These are phyloP conservation scores for Fusarium avenaceum DNA, from an alignment of 2,329 filamentous ascomycete genomes.

Conservation along the genomic window DNA sequence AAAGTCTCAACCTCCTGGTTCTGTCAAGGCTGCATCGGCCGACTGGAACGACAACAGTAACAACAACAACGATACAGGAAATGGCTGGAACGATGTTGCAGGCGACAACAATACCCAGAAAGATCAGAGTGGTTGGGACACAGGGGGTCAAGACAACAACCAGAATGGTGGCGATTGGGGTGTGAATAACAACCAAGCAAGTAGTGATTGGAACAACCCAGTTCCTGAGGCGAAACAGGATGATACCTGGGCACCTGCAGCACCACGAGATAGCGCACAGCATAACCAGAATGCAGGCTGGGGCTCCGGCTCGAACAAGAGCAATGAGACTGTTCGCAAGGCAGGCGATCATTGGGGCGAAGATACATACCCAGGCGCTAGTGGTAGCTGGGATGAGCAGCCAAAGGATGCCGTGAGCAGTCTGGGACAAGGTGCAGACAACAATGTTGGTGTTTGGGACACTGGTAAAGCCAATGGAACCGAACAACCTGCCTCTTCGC, in stretches of 20 bases:
- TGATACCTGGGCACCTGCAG: slow-evolving; percentile 2
- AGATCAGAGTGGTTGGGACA: slow-evolving; percentile 9
- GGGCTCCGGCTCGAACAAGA: slow-evolving; percentile 35
- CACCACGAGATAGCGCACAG: slow-evolving; percentile 12
- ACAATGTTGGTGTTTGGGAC: slow-evolving; percentile 35
- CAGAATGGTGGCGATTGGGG: slow-evolving; percentile 18
- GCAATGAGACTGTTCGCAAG: slow-evolving; percentile 33
- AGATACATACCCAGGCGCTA: slow-evolving; percentile 32
- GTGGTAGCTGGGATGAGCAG: slow-evolving; percentile 10
- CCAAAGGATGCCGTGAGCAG: slow-evolving; percentile 21
- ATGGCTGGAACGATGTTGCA: slow-evolving; percentile 29
- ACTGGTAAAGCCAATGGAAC: slow-evolving; percentile 5
- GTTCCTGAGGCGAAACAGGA: slow-evolving; percentile 2
- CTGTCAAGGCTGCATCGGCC: slow-evolving; percentile 29
- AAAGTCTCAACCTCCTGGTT: slow-evolving; percentile 15
- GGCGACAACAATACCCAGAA: slow-evolving; percentile 22
- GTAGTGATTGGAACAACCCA: slow-evolving; percentile 18
- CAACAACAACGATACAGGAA: slow-evolving; percentile 13
- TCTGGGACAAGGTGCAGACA: slow-evolving; percentile 31
- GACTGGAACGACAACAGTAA: slow-evolving; percentile 31
- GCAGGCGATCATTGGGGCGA: slow-evolving; percentile 42
- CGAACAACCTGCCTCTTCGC: slow-evolving; percentile 1
- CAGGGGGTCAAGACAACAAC: slow-evolving; percentile 2
- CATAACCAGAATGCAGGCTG: slow-evolving; percentile 15
- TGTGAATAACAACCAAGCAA: slow-evolving; percentile 13